Evolutionary conservation across 352 stramenopile species (phyloP).

Genomic region (Elongisporangium prolatum): DNA sequence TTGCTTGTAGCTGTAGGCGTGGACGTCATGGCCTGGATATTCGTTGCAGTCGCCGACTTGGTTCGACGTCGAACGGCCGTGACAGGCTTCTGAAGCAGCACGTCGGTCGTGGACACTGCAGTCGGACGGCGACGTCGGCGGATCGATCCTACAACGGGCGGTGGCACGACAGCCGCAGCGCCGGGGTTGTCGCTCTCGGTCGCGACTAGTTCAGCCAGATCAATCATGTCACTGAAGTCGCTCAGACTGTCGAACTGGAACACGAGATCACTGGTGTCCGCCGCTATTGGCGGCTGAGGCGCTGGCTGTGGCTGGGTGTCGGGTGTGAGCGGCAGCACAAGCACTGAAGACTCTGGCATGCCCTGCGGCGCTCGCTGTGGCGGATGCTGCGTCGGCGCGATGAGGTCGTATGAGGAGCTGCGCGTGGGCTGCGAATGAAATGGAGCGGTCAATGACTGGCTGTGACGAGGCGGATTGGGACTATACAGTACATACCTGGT

Average conservation of each 20-base stretch:
- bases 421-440: background rate
- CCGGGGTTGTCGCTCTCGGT: conserved; percentile 24
- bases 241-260: conserved; percentile 44
- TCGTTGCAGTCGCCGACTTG: background rate
- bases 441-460: background rate
- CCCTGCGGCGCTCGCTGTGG: background rate
- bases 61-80: background rate
- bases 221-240: conserved; percentile 53
- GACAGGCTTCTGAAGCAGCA: background rate
- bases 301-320: background rate
- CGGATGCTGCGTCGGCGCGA: background rate
- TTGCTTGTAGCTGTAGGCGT: conserved; percentile 10
- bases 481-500: background rate
- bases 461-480: background rate
- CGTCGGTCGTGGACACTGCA: background rate
- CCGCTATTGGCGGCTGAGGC: background rate
- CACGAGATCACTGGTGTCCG: conserved; percentile 22
- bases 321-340: background rate
- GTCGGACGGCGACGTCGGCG: conserved; percentile 4
- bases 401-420: background rate
- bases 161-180: background rate
- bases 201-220: conserved; percentile 47
- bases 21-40: background rate
- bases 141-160: conserved; percentile 27
- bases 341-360: background rate